Evolutionary conservation across 2,329 filamentous ascomycete species (phyloP).

Genomic region (Penicillium thymicola): DNA sequence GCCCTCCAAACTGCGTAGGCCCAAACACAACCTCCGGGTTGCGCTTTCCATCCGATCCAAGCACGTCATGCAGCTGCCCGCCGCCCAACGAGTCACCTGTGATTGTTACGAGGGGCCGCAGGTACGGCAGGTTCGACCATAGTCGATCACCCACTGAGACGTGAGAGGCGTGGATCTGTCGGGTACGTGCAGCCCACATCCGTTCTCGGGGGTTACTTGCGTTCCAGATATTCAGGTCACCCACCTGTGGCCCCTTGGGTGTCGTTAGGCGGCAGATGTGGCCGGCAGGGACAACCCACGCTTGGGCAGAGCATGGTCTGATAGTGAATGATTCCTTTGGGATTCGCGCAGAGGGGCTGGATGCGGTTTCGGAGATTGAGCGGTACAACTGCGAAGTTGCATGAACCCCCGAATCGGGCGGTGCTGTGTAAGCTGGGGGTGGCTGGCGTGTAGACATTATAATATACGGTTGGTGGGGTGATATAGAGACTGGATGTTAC

Average conservation of each 20-base stretch:
- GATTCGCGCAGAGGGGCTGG: conserved; percentile 26
- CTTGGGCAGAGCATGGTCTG: conserved; percentile 69
- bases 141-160: conserved; percentile 68
- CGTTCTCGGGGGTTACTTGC: conserved; percentile 70
- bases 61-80: conserved; percentile 37
- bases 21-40: conserved; percentile 43
- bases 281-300: conserved; percentile 68
- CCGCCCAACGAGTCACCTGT: conserved; percentile 60
- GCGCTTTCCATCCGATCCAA: conserved; percentile 33
- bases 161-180: conserved; percentile 74
- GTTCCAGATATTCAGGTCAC: conserved; percentile 81
- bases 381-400: conserved; percentile 37
- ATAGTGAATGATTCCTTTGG: conserved; percentile 55
- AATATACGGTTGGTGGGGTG: not conserved
- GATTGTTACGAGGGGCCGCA: conserved; percentile 72
- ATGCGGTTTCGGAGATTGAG: conserved; percentile 37
- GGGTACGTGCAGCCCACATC: conserved; percentile 77
- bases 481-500: not conserved
- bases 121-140: conserved; percentile 74
- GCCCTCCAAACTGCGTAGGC: conserved; percentile 55
- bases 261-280: conserved; percentile 71
- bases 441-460: conserved; percentile 34
- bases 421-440: conserved; percentile 40
- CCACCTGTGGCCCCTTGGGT: conserved; percentile 74
- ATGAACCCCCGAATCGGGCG: conserved; percentile 35